Evolutionary conservation across 2,329 filamentous ascomycete genomes (phyloP).

Genomic region (Aspergillus carbonarius): DNA sequence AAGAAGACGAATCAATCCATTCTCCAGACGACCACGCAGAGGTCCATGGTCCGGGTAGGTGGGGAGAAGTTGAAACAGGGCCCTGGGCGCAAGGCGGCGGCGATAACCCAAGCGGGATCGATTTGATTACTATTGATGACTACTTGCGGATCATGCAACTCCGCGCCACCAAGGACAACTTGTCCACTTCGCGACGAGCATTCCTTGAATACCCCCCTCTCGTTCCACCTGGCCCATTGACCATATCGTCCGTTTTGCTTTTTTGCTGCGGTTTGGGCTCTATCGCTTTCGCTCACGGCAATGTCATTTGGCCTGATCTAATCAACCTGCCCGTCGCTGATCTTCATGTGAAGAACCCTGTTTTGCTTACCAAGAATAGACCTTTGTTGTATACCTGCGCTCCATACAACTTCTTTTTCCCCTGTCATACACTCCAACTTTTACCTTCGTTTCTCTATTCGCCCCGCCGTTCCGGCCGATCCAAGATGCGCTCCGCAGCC

Average conservation of each 20-base stretch:
- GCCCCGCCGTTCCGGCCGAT: neutral
- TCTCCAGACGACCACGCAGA: neutral
- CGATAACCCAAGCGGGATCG: neutral
- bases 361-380: neutral
- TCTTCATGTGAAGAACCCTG: slow-evolving; percentile 16
- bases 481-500: slow-evolving; percentile 53
- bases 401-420: neutral
- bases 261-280: neutral
- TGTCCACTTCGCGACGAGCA: slow-evolving; percentile 23
- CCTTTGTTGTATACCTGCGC: neutral
- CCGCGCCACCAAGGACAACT: slow-evolving; percentile 24
- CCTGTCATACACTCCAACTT: neutral
- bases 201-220: slow-evolving; percentile 11
- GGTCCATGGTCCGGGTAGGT: neutral
- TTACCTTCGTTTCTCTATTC: neutral
- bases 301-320: slow-evolving; percentile 7
- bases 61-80: neutral
- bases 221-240: slow-evolving; percentile 2
- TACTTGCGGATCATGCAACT: slow-evolving; percentile 10
- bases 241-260: neutral
- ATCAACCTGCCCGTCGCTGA: slow-evolving; percentile 4
- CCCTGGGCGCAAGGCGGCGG: neutral
- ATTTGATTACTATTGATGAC: slow-evolving; percentile 6
- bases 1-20: neutral
- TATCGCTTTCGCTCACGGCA: neutral